phyloP scores from a whole-genome alignment of 1,284 basidiomycete genomes.

The Cryptococcus sp. region DNA sequence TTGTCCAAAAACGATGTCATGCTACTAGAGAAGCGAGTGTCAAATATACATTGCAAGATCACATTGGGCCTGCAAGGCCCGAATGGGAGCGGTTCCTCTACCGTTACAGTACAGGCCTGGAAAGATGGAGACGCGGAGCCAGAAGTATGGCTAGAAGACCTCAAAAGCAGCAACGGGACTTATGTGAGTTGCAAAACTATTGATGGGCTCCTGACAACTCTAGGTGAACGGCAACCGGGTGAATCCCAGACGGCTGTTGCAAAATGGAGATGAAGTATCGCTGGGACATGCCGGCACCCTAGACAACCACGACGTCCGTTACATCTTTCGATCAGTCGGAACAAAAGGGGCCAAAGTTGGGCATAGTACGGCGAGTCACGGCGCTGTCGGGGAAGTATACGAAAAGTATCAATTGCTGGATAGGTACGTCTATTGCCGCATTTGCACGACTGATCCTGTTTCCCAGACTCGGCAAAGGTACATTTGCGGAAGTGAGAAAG shows the following conservation, averaged over 20 bases:
- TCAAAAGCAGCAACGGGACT: conserved; percentile 76
- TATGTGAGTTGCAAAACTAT: conserved; percentile 61
- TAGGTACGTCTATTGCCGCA: conserved; percentile 28
- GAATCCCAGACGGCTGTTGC: conserved; percentile 60
- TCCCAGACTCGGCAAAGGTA: conserved; percentile 49
- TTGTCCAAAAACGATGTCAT: conserved; percentile 43
- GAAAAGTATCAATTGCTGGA: conserved; percentile 48
- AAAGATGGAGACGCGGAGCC: conserved; percentile 53
- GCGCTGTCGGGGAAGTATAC: conserved; percentile 53
- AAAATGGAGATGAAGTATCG: conserved; percentile 77
- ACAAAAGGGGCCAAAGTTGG: conserved; percentile 28
- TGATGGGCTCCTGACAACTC: neutral
- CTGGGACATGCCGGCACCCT: conserved; percentile 63
- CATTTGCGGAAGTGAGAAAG: conserved; percentile 53
- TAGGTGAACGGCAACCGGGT: conserved; percentile 73
- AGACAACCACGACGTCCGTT: conserved; percentile 56
- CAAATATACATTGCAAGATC: conserved; percentile 48
- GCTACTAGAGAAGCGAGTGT: conserved; percentile 46
- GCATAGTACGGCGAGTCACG: conserved; percentile 29
- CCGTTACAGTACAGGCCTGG: conserved; percentile 25
- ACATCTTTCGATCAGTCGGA: conserved; percentile 53
- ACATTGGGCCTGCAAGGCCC: conserved; percentile 36
- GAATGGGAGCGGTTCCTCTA: conserved; percentile 21
- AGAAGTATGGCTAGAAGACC: conserved; percentile 67
- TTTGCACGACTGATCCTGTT: conserved; percentile 6